Conservation (phyloP, 2,329 filamentous ascomycete species). For the Ceratocystis smalleyi region DNA sequence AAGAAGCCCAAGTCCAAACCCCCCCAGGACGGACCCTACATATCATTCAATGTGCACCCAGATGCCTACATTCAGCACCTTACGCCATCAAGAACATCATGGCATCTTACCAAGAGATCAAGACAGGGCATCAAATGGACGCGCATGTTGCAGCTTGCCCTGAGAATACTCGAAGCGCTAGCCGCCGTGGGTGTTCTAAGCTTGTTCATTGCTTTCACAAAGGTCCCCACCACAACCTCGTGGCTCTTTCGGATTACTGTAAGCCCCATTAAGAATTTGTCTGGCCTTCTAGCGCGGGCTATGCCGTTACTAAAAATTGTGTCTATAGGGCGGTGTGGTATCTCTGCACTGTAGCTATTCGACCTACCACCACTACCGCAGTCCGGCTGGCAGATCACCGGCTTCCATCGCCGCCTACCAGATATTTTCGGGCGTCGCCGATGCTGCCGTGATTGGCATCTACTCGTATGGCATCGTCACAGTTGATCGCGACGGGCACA, state of each 20-base stretch:
- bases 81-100: conserved; percentile 41
- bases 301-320: neutral
- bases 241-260: conserved; percentile 69
- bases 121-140: conserved; percentile 57
- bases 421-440: conserved; percentile 61
- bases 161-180: conserved; percentile 52
- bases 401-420: conserved; percentile 79
- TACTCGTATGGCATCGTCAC: conserved; percentile 40
- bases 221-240: conserved; percentile 45
- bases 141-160: conserved; percentile 50
- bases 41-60: conserved; percentile 74
- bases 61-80: conserved; percentile 57
- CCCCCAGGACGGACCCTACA: conserved; percentile 57
- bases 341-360: conserved; percentile 59
- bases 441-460: conserved; percentile 41
- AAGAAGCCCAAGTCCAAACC: conserved; percentile 44
- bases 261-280: conserved; percentile 24
- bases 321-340: conserved; percentile 54
- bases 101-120: conserved; percentile 50
- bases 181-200: conserved; percentile 57
- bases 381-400: conserved; percentile 55
- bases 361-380: conserved; percentile 62
- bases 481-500: conserved; percentile 28
- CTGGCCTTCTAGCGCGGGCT: neutral
- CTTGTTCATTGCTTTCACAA: conserved; percentile 61